Percentiles rank a stretch among this genome's conserved stretches.
Evolutionary conservation across 2,329 filamentous ascomycete genomes (phyloP).

Genomic region (Trichoderma asperellum): DNA sequence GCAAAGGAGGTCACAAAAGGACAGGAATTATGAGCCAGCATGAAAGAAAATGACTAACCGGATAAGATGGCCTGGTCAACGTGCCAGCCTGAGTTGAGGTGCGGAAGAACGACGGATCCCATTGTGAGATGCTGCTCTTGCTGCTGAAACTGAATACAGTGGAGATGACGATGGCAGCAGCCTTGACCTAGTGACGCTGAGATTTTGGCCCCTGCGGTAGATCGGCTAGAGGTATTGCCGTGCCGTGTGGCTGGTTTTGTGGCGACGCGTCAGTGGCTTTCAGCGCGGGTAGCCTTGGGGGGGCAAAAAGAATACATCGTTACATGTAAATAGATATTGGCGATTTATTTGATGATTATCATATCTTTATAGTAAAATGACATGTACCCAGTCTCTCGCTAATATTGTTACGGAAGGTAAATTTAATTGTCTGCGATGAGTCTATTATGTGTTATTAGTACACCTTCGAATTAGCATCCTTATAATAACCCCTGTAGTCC

Average conservation of each 20-base stretch:
- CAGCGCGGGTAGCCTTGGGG: neutral
- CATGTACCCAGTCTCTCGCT: neutral
- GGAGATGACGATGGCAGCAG: neutral
- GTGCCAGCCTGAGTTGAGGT: slow-evolving; percentile 92
- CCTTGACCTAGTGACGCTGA: neutral
- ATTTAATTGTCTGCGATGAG: neutral
- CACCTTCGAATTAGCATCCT: neutral
- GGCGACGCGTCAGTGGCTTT: neutral
- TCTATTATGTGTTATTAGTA: neutral
- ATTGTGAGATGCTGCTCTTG: slow-evolving; percentile 40
- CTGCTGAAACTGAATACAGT: neutral
- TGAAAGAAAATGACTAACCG: slow-evolving; percentile 5
- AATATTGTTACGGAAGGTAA: neutral
- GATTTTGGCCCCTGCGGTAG: neutral
- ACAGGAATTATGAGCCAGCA: neutral
- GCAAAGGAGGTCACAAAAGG: neutral
- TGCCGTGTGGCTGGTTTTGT: slow-evolving; percentile 23
- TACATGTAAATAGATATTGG: too few relatives aligned
- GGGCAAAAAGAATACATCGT: neutral
- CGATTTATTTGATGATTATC: neutral
- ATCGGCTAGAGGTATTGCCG: slow-evolving; percentile 24
- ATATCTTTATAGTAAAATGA: neutral
- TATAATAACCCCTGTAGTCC: neutral
- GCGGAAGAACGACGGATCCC: slow-evolving; percentile 89
- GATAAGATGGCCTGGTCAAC: slow-evolving; percentile 88